Base-by-base conservation (phyloP, 345 rosid genomes). In the Lenwebbia sp. region DNA sequence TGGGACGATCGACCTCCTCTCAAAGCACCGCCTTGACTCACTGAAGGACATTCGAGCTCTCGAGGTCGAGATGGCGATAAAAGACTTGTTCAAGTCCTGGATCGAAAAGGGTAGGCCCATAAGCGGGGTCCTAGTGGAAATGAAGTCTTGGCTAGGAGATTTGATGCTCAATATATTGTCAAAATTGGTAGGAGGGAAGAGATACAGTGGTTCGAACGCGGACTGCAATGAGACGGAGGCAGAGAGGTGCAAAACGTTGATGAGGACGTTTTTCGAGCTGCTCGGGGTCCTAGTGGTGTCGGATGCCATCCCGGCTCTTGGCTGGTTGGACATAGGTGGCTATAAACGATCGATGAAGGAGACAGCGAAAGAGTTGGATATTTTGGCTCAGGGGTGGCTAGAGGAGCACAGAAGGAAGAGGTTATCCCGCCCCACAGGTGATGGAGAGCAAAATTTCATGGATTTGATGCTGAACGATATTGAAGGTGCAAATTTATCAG, bases 321-420 rank as follows among this genome's bases (percentile, higher is more conserved):
- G 92, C 33, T 91, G 90, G 92, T 26, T 92, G 30, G 93, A 93
- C 54, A 54, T 89, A 15, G 83, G 86, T 50, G 92, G 90, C n/a
- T 65, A 82, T 22, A 54, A 85, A 57, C 88, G 83, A 55, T 84
- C 81, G 19, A 92, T 92, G 95, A 91, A 86, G 82, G 87, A 70
- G 84, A 88, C 89, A 7, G 92, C 91, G 2, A 91, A 85, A 21
- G 92, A 88, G 82, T 82, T 90, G 81, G 92, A 93, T 53, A 30
- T 19, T 37, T n/a, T 92, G 10, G 22, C 88, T 1, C 88, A 52
- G 81, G 83, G 54, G 3, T 92, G 92, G 93, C 76, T 93, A 15
- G 84, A 89, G 49, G 94, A 93, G 87, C 95, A 93, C 83, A 89
- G 91, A 58, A 83, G 87, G 52, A 89, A n/a, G 84, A 75, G 88